Evolutionary conservation across 164 flowering plant genomes (phyloP), one percentile per base, ranked within the genome.

Genomic region (Tinospora cordifolia): DNA sequence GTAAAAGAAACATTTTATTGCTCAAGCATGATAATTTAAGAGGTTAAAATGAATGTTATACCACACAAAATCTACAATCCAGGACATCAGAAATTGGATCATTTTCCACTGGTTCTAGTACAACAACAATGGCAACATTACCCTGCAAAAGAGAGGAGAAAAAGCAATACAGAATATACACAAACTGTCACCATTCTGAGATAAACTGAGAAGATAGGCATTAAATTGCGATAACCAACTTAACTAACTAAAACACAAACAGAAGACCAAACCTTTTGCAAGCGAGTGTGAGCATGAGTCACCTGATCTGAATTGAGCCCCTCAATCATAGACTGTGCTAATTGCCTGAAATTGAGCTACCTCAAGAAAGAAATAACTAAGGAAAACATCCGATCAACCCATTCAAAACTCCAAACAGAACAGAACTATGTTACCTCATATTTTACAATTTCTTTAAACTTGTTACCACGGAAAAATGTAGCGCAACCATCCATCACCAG

Each of bases 401-500:
- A 34, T 30, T 11, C 47, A 65, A 6, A 65, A 14, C 19, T 41
- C 7, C 21, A 38, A 24, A 10, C 66, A 22, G n/a, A 2, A 8
- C 19, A 34, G n/a, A 54, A 19, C 15, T 47, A 65, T 19, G 26
- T 25, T 63, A 83, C 88, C 88, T 84, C 85, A 71, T 77, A 77
- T 64, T 49, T 73, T 25, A n/a, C 67, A 26, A 81, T 66, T 67
- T 77, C 73, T 68, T 46, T 72, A 68, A 86, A 84, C 19, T 77
- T 71, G 63, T 77, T 74, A 22, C 36, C 30, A 10, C 78, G 85
- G 77, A 78, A 86, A 78, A 78, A 83, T 63, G 74, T 84, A 38
- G 87, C 87, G 81, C 87, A 84, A 24, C 90, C 90, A 74, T 86
- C 89, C 69, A 24, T 59, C 39, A 46, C 59, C 64, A 36, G 62